Base-by-base conservation (phyloP, 1,284 basidiomycete genomes). In the Cutaneotrichosporon sp. region DNA sequence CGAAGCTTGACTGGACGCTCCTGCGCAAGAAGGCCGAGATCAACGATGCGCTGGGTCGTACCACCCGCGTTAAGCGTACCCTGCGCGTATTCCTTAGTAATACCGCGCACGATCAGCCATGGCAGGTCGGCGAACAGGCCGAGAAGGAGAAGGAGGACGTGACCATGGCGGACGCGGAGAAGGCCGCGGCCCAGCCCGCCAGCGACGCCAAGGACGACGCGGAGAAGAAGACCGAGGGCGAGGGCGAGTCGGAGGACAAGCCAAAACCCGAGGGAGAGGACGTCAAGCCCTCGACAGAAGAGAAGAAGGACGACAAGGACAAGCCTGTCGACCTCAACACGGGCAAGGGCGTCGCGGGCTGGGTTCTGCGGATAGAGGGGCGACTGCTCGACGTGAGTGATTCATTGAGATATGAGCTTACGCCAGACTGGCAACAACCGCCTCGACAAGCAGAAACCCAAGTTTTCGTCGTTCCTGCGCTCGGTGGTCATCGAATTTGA, bases 1-100 rank as follows among this genome's bases (percentile, higher is more conserved):
- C 87, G 58, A 88, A 87, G 70, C 79, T 97, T 10, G 93, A 97
- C 74, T 97, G 94, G 94, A 94, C 90, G 5, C 85, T 96, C 75
- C 84, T 84, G 62, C 80, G 94, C 61, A 96, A 96, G 73, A 84
- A 83, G 60, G 87, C 88, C 12, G 94, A 97, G 69, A 84, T 94
- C 39, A 86, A 88, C 66, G 91, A 96, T 70, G 83, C 88, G 18
- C 69, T 91, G 42, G 73, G 73, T 17, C 67, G 76, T n/a, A 53
- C 45, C 21, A 49, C 46, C 43, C 55, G 53, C 41, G 51, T 87
- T 51, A 86, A 87, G 50, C 83, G 93, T 26, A 93, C 86, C 1
- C 67, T 97, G 49, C 83, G 94, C 23, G 79, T 97, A 62, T 97
- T 93, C 74, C 69, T 97, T 34, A 88, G 87, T 55, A 90, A 96